Evolutionary conservation across 1,284 basidiomycete genomes (phyloP).

Genomic region (Ustilago sp.): DNA sequence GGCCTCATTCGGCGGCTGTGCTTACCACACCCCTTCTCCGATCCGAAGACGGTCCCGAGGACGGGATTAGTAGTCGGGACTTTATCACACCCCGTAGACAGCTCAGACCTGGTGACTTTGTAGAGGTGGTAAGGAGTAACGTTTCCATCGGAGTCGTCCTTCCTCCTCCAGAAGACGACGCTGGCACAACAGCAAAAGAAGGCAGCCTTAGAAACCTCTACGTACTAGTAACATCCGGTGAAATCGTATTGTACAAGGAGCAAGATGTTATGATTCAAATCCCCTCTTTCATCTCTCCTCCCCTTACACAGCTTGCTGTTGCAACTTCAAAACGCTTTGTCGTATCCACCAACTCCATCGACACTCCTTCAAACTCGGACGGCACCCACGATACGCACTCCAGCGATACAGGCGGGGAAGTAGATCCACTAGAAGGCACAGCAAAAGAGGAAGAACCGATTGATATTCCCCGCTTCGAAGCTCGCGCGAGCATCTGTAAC

Average conservation of each 20-base stretch:
- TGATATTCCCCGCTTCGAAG: constrained; percentile 40
- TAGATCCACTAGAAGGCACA: constrained; percentile 18
- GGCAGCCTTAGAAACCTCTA: constrained; percentile 25
- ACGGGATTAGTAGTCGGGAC: constrained; percentile 14
- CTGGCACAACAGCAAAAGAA: not conserved
- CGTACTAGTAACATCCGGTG: constrained; percentile 35
- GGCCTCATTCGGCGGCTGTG: constrained; percentile 17
- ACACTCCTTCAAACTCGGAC: constrained; percentile 17
- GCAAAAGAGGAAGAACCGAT: constrained; percentile 29
- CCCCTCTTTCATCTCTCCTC: constrained; percentile 26
- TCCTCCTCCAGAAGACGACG: constrained; percentile 15
- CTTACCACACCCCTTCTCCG: constrained; percentile 17
- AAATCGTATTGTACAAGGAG: constrained; percentile 31
- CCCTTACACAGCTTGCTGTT: constrained; percentile 13
- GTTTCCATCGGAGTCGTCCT: constrained; percentile 25
- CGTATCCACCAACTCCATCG: constrained; percentile 23
- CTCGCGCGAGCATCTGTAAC: constrained; percentile 40
- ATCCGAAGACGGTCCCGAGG: not conserved
- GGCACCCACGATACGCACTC: constrained; percentile 25
- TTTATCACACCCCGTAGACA: constrained; percentile 29
- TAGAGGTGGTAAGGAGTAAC: constrained; percentile 27
- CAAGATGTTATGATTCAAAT: constrained; percentile 54
- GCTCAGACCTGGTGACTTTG: constrained; percentile 47
- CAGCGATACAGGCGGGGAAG: not conserved
- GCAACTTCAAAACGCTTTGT: constrained; percentile 18